Base-by-base conservation (phyloP, 495 filamentous ascomycete species). In the Niebla homalea region DNA sequence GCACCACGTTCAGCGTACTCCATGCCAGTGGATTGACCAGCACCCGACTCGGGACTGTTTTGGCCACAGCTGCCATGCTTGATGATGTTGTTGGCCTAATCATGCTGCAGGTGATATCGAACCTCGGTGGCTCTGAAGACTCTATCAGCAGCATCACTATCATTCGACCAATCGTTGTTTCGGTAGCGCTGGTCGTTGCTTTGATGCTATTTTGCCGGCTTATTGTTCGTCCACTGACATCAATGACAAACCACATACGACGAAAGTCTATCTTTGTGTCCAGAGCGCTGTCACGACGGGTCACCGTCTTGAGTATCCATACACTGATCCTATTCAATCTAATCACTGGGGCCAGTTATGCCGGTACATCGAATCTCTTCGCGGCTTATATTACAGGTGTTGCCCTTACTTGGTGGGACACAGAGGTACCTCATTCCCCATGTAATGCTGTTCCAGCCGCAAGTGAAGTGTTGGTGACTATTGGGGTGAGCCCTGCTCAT, bases 51-150 rank as follows among this genome's bases (percentile, higher is more conserved):
- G 87, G 86, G 0, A 74, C 75, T 0, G 80, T 92, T 0, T 73
- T 87, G 0, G 72, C 74, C 10, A 79, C 76, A 49, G 84, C 83
- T 3, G 87, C 85, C 18, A 83, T 92, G 74, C 72, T 94, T 57
- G 87, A 92, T 62, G 87, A 90, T 66, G 83, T 92, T 1, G 72
- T 84, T 15, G 85, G 86, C 0, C 64, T 92, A n/a, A 75, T 92
- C 1, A 83, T 90, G 74, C 79, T 87, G 18, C 78, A 85, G 55
- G 70, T 86, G 26, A 74, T 79, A 20, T 68, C 73, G 1, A 74
- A 71, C 44, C 61, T 80, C 6, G 70, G 72, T 12, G 61, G 56
- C 5, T 53, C 51, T 21, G 43, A 50, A 32, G 46, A 54, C 1
- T 62, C 62, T 0, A 61, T 80, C 48, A 61, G 58, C 37, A 59